A percentile compares a stretch with the other conserved stretches of the same genome.
Conservation (phyloP, 768 basidiomycete species). For the Russula lepida region DNA sequence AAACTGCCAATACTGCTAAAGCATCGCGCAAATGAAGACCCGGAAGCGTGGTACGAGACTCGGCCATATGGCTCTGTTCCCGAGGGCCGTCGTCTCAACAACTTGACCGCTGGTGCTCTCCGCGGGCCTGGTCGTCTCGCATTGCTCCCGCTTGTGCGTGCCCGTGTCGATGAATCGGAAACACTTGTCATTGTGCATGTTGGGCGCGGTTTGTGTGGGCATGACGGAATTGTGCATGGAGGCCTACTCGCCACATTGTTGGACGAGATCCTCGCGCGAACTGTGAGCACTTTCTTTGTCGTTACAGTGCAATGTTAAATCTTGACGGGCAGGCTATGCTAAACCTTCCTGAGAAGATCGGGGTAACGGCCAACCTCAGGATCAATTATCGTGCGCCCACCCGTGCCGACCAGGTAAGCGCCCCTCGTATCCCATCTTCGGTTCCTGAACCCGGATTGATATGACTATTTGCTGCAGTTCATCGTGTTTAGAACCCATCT, state of each 20-base stretch:
- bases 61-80: conserved; percentile 67
- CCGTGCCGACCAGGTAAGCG: conserved; percentile 70
- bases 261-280: conserved; percentile 78
- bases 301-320: not conserved
- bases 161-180: conserved; percentile 67
- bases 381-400: conserved; percentile 84
- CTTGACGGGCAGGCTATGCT: conserved; percentile 54
- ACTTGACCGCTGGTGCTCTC: conserved; percentile 77
- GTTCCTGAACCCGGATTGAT: not conserved
- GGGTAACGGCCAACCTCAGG: conserved; percentile 81
- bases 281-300: conserved; percentile 39
- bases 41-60: conserved; percentile 63
- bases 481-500: conserved; percentile 70
- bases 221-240: conserved; percentile 93
- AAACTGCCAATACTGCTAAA: conserved; percentile 48
- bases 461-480: conserved; percentile 43
- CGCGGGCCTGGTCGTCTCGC: conserved; percentile 83
- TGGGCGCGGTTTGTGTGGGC: conserved; percentile 81
- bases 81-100: conserved; percentile 70
- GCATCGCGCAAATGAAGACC: conserved; percentile 42
- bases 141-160: conserved; percentile 66
- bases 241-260: conserved; percentile 84
- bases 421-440: not conserved
- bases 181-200: conserved; percentile 67
- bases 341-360: conserved; percentile 82